Conservation (phyloP, 2,329 filamentous ascomycete genomes). For the Hypoxylon sp. region DNA sequence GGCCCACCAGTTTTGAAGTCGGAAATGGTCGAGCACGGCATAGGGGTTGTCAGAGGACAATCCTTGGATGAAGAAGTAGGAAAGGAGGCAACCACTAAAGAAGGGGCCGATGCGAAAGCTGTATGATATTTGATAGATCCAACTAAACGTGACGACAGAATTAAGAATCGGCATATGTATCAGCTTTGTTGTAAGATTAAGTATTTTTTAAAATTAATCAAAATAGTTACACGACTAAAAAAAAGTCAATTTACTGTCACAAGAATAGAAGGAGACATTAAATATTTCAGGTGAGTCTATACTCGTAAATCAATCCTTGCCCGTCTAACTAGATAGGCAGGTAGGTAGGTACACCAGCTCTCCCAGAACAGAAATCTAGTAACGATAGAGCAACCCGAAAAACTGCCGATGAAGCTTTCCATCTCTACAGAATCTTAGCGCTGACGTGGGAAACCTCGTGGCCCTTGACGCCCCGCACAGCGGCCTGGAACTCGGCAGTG, state of each 20-base stretch:
- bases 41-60: slow-evolving; percentile 39
- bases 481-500: slow-evolving; percentile 18
- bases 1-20: slow-evolving; percentile 58
- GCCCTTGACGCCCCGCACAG: slow-evolving; percentile 14
- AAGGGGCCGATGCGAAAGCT: slow-evolving; percentile 13
- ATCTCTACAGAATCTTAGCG: slow-evolving; percentile 8
- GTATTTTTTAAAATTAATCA: too few species aligned
- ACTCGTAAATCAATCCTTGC: slow-evolving; percentile 16
- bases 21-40: slow-evolving; percentile 32
- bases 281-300: too few species aligned
- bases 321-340: neutral
- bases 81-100: slow-evolving; percentile 27
- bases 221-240: too few species aligned
- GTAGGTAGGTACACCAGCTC: too few species aligned
- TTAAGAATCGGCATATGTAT: neutral
- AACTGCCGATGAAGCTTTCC: too few species aligned
- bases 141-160: slow-evolving; percentile 7
- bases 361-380: too few species aligned
- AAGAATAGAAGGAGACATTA: too few species aligned
- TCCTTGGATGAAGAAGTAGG: slow-evolving; percentile 34
- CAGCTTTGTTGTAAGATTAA: too few species aligned
- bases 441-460: slow-evolving; percentile 19
- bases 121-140: slow-evolving; percentile 3
- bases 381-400: too few species aligned
- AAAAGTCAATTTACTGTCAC: too few species aligned